Base-by-base conservation (phyloP, 179 eudicot genomes). In the Sideroxylon spinosum region DNA sequence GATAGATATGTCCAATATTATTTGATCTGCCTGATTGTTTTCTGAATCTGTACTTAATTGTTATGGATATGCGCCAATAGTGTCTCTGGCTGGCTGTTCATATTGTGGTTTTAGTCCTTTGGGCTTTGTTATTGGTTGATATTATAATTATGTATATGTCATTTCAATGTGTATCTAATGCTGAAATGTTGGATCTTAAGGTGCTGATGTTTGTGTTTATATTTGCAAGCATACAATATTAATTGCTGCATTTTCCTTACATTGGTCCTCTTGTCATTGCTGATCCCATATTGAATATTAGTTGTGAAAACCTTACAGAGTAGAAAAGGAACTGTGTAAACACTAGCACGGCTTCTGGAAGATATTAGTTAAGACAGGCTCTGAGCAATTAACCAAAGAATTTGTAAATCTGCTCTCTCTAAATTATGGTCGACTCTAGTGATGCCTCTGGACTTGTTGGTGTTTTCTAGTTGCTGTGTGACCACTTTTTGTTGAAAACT, bases 41-140 rank as follows among this genome's bases (percentile, higher is more conserved):
- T 77, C 14, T 71, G 49, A 25, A 77, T 64, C 17, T 56, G 37
- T 37, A 16, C n/a, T 57, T 56, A 20, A n/a, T 77, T 29, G 8
- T 32, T 28, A 7, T 52, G 66, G 9, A 44, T 77, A 77, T 68
- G 74, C 53, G 52, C 3, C 28, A 12, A 14, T 72, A 52, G 25
- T 0, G 20, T 25, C 46, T 14, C 62, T 71, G 75, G 11, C 44
- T 26, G 29, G 44, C 46, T 29, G 7, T 17, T 73, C 29, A 11
- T n/a, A 0, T 56, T 29, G 19, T n/a, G 19, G 65, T n/a, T 19
- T 29, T 9, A n/a, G 11, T 37, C 16, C 32, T 32, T 74, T 74
- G 66, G 7, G 2, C 13, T 65, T 4, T 55, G 7, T 50, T 19
- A 17, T 13, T 71, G 20, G 52, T 52, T 71, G 60, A 49, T 26